phyloP scores from a whole-genome alignment of 2,329 filamentous ascomycete genomes.

The Aaosphaeria arxii region DNA sequence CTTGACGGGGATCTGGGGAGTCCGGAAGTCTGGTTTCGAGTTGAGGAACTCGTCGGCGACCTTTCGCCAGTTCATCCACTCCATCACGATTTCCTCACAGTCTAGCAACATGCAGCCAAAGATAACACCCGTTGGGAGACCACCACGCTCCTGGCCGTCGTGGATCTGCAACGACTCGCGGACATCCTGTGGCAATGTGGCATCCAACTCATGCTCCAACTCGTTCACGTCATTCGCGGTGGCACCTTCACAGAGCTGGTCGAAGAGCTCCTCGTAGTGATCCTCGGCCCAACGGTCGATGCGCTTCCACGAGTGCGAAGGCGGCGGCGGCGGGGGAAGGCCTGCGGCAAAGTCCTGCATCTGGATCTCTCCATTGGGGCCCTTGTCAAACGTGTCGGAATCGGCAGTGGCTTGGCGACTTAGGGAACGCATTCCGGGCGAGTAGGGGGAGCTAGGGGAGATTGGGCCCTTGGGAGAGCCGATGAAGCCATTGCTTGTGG shows the following conservation, averaged over 20 bases:
- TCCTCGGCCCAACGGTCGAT: slow-evolving; percentile 94
- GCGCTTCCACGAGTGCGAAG: slow-evolving; percentile 86
- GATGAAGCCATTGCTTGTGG: slow-evolving; percentile 57
- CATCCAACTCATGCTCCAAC: slow-evolving; percentile 92
- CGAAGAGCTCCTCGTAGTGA: slow-evolving; percentile 90
- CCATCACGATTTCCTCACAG: slow-evolving; percentile 96
- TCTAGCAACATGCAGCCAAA: slow-evolving; percentile 95
- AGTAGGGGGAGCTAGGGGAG: slow-evolving; percentile 72
- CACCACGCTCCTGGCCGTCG: slow-evolving; percentile 95
- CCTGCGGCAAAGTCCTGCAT: slow-evolving; percentile 97
- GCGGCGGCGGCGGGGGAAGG: slow-evolving; percentile 81
- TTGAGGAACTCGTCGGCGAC: slow-evolving; percentile 88
- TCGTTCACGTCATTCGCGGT: slow-evolving; percentile 96
- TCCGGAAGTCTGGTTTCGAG: slow-evolving; percentile 50
- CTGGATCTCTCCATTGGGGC: slow-evolving; percentile 78
- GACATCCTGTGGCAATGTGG: slow-evolving; percentile 87
- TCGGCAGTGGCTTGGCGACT: slow-evolving; percentile 62
- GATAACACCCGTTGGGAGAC: slow-evolving; percentile 84
- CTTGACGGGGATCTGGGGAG: slow-evolving; percentile 67
- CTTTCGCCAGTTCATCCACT: slow-evolving; percentile 94
- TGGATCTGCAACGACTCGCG: slow-evolving; percentile 87
- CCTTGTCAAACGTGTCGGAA: slow-evolving; percentile 55
- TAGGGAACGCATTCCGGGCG: slow-evolving; percentile 79
- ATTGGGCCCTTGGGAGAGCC: slow-evolving; percentile 55
- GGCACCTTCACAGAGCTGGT: slow-evolving; percentile 88